phyloP scores from a whole-genome alignment of 2,329 filamentous ascomycete species.

The Pleurostoma richardsiae region DNA sequence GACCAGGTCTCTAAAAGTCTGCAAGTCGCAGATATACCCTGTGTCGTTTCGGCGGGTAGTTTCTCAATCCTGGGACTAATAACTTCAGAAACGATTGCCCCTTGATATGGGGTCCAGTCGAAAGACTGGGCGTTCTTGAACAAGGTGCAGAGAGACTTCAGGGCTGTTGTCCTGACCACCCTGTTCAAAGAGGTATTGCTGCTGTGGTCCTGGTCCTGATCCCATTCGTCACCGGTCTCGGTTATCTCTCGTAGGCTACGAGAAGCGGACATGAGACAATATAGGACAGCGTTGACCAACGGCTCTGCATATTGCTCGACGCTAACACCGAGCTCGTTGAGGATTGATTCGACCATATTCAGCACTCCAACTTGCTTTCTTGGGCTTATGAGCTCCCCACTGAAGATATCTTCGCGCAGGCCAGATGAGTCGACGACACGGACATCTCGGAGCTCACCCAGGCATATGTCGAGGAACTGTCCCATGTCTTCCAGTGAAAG shows the following conservation, averaged over 20 bases:
- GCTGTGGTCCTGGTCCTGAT: constrained; percentile 32
- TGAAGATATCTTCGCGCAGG: constrained; percentile 48
- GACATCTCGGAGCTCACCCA: constrained; percentile 63
- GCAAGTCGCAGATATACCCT: constrained; percentile 80
- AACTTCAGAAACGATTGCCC: constrained; percentile 67
- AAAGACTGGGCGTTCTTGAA: constrained; percentile 69
- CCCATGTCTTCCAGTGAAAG: constrained; percentile 70
- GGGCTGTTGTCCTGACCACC: constrained; percentile 62
- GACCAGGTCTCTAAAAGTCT: constrained; percentile 81
- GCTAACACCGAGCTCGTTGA: constrained; percentile 75
- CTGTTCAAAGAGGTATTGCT: constrained; percentile 56
- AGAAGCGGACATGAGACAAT: constrained; percentile 71
- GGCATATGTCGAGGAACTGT: constrained; percentile 77
- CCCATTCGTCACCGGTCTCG: constrained; percentile 30
- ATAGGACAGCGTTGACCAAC: constrained; percentile 73
- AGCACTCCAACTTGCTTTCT: constrained; percentile 87
- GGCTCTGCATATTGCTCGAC: constrained; percentile 62
- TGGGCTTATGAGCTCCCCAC: constrained; percentile 54
- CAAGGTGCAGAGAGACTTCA: constrained; percentile 77
- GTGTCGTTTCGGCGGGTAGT: constrained; percentile 78
- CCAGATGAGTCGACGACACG: constrained; percentile 47
- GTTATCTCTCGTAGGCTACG: constrained; percentile 32
- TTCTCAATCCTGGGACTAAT: constrained; percentile 73
- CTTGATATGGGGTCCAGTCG: constrained; percentile 68
- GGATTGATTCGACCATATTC: constrained; percentile 84